phyloP scores from a whole-genome alignment of 1,284 basidiomycete genomes.

The Cryptococcus sp. region DNA sequence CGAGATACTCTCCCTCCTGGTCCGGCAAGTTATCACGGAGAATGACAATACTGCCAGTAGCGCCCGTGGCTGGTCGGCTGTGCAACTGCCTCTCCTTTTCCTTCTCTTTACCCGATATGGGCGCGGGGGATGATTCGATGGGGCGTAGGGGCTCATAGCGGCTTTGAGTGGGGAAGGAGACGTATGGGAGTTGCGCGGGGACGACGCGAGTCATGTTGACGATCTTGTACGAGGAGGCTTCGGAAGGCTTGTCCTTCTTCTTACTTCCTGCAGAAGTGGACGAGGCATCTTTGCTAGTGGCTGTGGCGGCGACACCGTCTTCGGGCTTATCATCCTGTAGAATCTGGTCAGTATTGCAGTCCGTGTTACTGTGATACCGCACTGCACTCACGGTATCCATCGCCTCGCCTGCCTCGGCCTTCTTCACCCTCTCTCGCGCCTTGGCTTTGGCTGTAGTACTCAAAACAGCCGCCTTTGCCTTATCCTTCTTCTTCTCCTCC shows the following conservation, averaged over 20 bases:
- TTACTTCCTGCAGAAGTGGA: conserved; percentile 63
- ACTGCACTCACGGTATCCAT: conserved; percentile 72
- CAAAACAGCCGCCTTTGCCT: conserved; percentile 87
- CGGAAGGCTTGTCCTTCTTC: conserved; percentile 61
- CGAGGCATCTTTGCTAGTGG: conserved; percentile 11
- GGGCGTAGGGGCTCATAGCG: conserved; percentile 90
- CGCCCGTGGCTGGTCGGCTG: conserved; percentile 60
- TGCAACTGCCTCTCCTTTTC: conserved; percentile 5
- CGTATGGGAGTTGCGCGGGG: conserved; percentile 80
- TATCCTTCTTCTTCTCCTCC: conserved; percentile 84
- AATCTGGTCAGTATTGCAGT: neutral
- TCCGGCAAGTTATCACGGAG: conserved; percentile 68
- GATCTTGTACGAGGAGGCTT: conserved; percentile 74
- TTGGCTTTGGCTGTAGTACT: conserved; percentile 93
- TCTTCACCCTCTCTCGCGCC: conserved; percentile 79
- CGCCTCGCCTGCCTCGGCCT: conserved; percentile 67
- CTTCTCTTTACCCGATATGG: conserved; percentile 14
- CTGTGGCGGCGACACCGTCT: conserved; percentile 50
- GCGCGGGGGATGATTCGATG: conserved; percentile 54
- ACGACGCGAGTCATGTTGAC: conserved; percentile 92
- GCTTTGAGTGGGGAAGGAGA: conserved; percentile 70
- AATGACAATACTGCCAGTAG: conserved; percentile 81
- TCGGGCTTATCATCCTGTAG: conserved; percentile 57
- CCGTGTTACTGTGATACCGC: neutral
- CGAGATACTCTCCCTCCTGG: conserved; percentile 67